phyloP scores from a whole-genome alignment of 2,329 filamentous ascomycete genomes.

The Trichoderma gracile region DNA sequence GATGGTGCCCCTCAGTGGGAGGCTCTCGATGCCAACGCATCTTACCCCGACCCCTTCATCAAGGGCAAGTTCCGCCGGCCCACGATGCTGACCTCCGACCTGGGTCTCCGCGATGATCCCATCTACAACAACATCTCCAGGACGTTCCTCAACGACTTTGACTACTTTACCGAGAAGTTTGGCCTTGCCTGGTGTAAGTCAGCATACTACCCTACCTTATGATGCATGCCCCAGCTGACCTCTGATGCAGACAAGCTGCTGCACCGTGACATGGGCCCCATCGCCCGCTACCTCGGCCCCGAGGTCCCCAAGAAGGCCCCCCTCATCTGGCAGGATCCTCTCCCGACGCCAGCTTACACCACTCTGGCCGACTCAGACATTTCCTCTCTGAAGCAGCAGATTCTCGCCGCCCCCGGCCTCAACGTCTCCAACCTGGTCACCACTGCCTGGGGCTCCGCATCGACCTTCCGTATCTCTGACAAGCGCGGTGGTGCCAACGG shows the following conservation, averaged over 20 bases:
- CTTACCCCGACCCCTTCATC: constrained; percentile 73
- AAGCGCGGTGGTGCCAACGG: constrained; percentile 82
- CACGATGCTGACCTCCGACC: constrained; percentile 72
- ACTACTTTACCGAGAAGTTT: constrained; percentile 68
- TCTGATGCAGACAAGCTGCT: constrained; percentile 59
- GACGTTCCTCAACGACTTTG: constrained; percentile 66
- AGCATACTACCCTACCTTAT: neutral
- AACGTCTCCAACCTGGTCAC: constrained; percentile 61
- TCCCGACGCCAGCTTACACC: constrained; percentile 59
- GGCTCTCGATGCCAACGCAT: constrained; percentile 63
- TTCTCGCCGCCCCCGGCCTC: constrained; percentile 59
- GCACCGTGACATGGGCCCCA: constrained; percentile 75
- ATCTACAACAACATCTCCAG: constrained; percentile 73
- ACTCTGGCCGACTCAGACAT: constrained; percentile 62
- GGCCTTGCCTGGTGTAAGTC: constrained; percentile 66
- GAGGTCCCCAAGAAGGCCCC: constrained; percentile 66
- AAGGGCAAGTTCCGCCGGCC: constrained; percentile 69
- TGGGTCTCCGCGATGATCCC: constrained; percentile 69
- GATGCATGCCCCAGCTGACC: neutral
- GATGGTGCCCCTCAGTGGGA: constrained; percentile 75
- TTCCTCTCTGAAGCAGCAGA: constrained; percentile 64
- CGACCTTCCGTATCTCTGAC: constrained; percentile 71
- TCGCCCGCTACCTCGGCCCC: constrained; percentile 69
- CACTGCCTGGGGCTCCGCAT: constrained; percentile 67
- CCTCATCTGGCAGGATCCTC: constrained; percentile 71